phyloP scores from a whole-genome alignment of 352 stramenopile species.

The Phytophthora hybrid region DNA sequence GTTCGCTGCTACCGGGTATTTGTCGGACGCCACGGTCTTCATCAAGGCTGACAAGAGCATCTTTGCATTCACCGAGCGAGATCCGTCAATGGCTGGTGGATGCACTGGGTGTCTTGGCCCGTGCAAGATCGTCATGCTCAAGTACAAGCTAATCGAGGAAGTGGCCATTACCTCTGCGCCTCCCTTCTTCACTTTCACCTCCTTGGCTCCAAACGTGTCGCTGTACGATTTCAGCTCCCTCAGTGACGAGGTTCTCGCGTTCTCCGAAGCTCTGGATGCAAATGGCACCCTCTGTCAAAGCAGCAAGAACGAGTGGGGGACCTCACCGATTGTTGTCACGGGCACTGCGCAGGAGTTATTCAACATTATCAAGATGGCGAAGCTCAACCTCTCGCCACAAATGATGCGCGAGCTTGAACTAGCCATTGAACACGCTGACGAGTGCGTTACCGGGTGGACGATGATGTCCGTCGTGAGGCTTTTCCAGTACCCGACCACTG shows the following conservation, averaged over 20 bases:
- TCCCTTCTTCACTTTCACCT: slow-evolving; percentile 25
- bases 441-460: slow-evolving; percentile 9
- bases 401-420: slow-evolving; percentile 22
- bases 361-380: slow-evolving; percentile 20
- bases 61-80: slow-evolving; percentile 34
- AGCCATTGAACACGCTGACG: slow-evolving; percentile 6
- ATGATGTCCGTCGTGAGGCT: slow-evolving; percentile 27
- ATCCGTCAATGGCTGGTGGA: slow-evolving; percentile 26
- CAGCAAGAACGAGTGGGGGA: slow-evolving; percentile 33
- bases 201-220: slow-evolving; percentile 7
- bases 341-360: slow-evolving; percentile 27
- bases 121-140: slow-evolving; percentile 32
- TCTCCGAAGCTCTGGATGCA: slow-evolving; percentile 20
- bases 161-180: slow-evolving; percentile 19
- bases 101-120: slow-evolving; percentile 24
- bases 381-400: slow-evolving; percentile 22
- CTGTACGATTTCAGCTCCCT: slow-evolving; percentile 31
- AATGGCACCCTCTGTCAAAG: slow-evolving; percentile 31
- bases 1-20: slow-evolving; percentile 12
- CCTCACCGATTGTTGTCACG: slow-evolving; percentile 19
- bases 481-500: slow-evolving; percentile 10
- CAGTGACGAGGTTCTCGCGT: slow-evolving; percentile 24
- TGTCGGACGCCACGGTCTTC: slow-evolving; percentile 28
- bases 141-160: slow-evolving; percentile 20
- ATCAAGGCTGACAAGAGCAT: slow-evolving; percentile 26